These are phyloP conservation scores for Gentiana dahurica DNA, from an alignment of 257 asterid genomes.

Conservation along the genomic window DNA sequence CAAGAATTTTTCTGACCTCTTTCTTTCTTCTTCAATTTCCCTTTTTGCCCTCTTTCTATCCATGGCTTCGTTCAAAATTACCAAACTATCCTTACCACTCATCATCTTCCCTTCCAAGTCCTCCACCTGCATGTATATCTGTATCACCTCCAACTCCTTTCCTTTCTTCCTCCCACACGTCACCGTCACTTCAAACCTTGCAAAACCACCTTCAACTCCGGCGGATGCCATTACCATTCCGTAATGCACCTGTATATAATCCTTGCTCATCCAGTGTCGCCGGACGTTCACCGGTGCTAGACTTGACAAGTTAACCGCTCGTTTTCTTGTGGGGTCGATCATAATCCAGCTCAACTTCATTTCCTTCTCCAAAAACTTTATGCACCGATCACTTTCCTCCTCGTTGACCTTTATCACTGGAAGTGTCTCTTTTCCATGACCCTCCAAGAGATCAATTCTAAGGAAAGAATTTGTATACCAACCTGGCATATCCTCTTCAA, in stretches of 20 bases:
- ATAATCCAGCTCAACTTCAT: constrained; percentile 15
- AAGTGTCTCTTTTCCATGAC: constrained; percentile 29
- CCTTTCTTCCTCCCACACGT: constrained; percentile 47
- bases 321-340: constrained; percentile 29
- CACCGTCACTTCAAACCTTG: constrained; percentile 45
- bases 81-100: constrained; percentile 43
- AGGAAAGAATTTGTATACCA: constrained; percentile 57
- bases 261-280: constrained; percentile 62
- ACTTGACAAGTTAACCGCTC: constrained; percentile 61
- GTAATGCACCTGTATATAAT: constrained; percentile 27
- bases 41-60: constrained; percentile 37
- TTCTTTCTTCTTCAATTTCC: constrained; percentile 20
- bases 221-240: constrained; percentile 30
- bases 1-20: constrained; percentile 20
- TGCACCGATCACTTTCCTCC: constrained; percentile 27
- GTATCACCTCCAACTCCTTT: constrained; percentile 42
- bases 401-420: constrained; percentile 26
- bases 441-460: constrained; percentile 42
- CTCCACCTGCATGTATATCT: constrained; percentile 60
- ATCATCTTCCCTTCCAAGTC: constrained; percentile 54
- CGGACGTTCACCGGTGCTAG: constrained; percentile 36
- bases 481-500: constrained; percentile 26
- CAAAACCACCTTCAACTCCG: constrained; percentile 18
- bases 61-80: constrained; percentile 36
- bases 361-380: constrained; percentile 21